Conservation (phyloP, 208 protist genomes). For the Trichomonas gallinae region DNA sequence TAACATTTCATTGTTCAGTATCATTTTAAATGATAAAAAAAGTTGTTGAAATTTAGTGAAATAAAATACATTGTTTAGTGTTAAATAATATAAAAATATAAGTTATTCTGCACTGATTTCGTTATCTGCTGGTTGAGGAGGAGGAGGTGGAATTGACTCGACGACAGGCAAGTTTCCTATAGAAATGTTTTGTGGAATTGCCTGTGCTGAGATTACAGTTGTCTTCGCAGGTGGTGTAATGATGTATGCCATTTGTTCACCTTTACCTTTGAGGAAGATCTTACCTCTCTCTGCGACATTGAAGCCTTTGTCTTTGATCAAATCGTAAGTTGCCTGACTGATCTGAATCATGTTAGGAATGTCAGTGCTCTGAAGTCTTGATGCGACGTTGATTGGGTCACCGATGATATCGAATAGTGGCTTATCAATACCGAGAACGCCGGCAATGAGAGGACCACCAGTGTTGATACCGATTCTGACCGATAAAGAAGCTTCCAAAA, state of each 20-base stretch:
- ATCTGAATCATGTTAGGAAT: background rate
- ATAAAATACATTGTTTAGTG: background rate
- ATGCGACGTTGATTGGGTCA: background rate
- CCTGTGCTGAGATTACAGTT: background rate
- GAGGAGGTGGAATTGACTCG: no score
- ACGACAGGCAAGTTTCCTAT: background rate
- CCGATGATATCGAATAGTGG: slow-evolving; percentile 13
- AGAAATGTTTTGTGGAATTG: background rate
- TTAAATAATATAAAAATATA: background rate
- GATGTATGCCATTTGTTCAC: background rate
- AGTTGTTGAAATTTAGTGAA: background rate
- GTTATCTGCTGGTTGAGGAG: background rate
- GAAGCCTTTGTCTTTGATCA: background rate
- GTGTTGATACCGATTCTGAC: slow-evolving; percentile 11
- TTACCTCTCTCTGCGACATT: background rate
- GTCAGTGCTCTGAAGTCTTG: background rate
- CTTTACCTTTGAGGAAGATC: background rate
- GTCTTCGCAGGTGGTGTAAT: background rate
- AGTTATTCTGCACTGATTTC: background rate
- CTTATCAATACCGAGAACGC: background rate
- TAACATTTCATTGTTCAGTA: no score
- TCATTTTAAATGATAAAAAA: background rate
- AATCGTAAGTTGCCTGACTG: background rate
- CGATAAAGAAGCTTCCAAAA: background rate
- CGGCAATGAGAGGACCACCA: background rate